phyloP scores from a whole-genome alignment of 805 yeast genomes.

The Candida qinlingensis region DNA sequence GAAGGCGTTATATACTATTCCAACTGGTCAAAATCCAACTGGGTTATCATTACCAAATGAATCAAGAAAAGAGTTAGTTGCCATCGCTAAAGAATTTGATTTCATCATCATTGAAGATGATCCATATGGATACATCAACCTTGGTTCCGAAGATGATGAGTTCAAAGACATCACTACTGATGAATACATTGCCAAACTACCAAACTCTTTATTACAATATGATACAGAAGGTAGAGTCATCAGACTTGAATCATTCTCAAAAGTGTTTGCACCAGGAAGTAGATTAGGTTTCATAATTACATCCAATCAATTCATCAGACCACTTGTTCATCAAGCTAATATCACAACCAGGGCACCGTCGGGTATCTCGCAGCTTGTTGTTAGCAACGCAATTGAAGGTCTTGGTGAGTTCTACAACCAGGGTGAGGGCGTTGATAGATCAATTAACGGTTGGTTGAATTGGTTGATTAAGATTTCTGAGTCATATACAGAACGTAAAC shows the following conservation, averaged over 20 bases:
- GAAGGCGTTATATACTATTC: slow-evolving; percentile 59
- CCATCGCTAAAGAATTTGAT: slow-evolving; percentile 61
- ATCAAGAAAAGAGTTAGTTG: slow-evolving; percentile 53
- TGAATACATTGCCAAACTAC: slow-evolving; percentile 44
- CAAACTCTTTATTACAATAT: slow-evolving; percentile 34
- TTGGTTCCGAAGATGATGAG: slow-evolving; percentile 17
- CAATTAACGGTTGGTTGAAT: slow-evolving; percentile 50
- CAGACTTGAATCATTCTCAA: slow-evolving; percentile 52
- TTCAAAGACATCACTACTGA: slow-evolving; percentile 19
- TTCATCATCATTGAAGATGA: slow-evolving; percentile 76
- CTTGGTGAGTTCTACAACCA: slow-evolving; percentile 47
- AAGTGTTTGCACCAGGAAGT: slow-evolving; percentile 74
- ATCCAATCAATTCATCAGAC: slow-evolving; percentile 50
- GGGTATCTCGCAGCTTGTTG: slow-evolving; percentile 60
- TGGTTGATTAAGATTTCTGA: slow-evolving; percentile 62
- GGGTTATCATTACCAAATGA: slow-evolving; percentile 59
- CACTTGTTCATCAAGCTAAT: slow-evolving; percentile 52
- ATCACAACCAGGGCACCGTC: slow-evolving; percentile 68
- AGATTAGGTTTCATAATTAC: slow-evolving; percentile 72
- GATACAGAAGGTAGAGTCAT: slow-evolving; percentile 75
- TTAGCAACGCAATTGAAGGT: slow-evolving; percentile 45
- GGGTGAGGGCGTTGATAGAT: background rate
- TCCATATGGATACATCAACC: slow-evolving; percentile 66
- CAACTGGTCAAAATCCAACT: slow-evolving; percentile 84
- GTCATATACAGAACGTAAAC: slow-evolving; percentile 58